phyloP scores from a whole-genome alignment of 1,139 yeast species.

The Taiozyma sp. region DNA sequence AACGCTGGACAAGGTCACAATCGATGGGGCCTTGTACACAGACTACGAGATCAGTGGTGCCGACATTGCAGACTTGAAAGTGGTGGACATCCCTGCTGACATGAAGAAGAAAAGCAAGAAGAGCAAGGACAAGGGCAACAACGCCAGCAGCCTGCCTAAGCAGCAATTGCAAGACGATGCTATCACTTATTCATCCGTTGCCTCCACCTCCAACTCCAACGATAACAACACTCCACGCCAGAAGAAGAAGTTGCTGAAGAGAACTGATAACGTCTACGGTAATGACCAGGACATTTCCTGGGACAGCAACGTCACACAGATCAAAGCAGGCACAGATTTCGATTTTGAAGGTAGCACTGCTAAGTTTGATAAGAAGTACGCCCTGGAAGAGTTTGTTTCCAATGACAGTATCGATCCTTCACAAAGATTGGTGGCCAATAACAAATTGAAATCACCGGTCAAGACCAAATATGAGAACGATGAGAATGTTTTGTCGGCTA shows the following conservation, averaged over 20 bases:
- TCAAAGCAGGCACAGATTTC: constrained; percentile 61
- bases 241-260: constrained; percentile 1
- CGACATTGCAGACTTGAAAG: constrained; percentile 30
- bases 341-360: constrained; percentile 83
- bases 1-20: constrained; percentile 33
- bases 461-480: constrained; percentile 49
- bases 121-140: constrained; percentile 8
- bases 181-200: neutral
- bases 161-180: neutral
- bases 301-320: constrained; percentile 47
- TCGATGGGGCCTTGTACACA: neutral
- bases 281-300: constrained; percentile 35
- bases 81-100: constrained; percentile 27
- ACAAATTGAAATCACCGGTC: constrained; percentile 33
- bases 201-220: neutral
- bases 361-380: constrained; percentile 76
- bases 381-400: constrained; percentile 71
- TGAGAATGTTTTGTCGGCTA: constrained; percentile 66
- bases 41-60: constrained; percentile 13
- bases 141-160: constrained; percentile 5
- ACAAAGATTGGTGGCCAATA: constrained; percentile 72
- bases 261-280: constrained; percentile 1
- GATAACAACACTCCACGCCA: constrained; percentile 4
- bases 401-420: constrained; percentile 58
- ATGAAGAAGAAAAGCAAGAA: constrained; percentile 14